These are phyloP conservation scores for Zymoseptoria tritici DNA, from an alignment of 2,329 filamentous ascomycete species.

Conservation along the genomic window DNA sequence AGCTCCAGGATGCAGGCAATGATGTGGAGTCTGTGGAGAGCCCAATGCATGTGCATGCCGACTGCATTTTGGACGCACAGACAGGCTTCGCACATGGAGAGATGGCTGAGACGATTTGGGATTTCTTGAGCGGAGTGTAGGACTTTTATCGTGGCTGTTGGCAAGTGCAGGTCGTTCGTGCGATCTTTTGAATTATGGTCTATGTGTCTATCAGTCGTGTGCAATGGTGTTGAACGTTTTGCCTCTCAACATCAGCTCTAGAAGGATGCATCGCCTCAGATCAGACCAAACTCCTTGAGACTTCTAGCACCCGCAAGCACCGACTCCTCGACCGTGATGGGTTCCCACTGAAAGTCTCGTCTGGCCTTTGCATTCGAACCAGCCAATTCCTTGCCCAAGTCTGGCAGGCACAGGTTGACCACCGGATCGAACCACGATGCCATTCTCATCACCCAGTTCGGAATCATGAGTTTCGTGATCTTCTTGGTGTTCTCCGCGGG, in stretches of 20 bases:
- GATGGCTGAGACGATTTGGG: neutral
- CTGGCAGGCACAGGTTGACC: conserved; percentile 13
- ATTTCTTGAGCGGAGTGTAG: neutral
- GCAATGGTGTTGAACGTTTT: neutral
- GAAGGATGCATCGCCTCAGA: neutral
- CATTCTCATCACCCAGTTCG: conserved; percentile 17
- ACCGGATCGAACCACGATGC: conserved; percentile 16
- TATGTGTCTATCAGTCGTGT: neutral
- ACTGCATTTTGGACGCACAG: neutral
- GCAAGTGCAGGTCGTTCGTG: neutral
- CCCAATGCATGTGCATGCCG: neutral
- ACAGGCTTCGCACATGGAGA: neutral
- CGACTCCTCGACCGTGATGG: conserved; percentile 10
- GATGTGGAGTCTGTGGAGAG: neutral
- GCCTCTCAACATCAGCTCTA: too few species aligned
- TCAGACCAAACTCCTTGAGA: conserved; percentile 11
- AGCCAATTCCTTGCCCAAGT: conserved; percentile 15
- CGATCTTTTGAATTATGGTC: neutral
- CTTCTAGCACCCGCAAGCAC: conserved; percentile 12
- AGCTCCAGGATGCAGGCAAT: neutral
- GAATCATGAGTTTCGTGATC: conserved; percentile 10
- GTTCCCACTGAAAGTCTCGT: conserved; percentile 11
- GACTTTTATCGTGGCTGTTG: neutral
- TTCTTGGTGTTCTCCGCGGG: conserved; percentile 12
- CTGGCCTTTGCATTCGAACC: conserved; percentile 12